Evolutionary conservation across 2,329 filamentous ascomycete genomes (phyloP).

Genomic region (Trichoderma gracile): DNA sequence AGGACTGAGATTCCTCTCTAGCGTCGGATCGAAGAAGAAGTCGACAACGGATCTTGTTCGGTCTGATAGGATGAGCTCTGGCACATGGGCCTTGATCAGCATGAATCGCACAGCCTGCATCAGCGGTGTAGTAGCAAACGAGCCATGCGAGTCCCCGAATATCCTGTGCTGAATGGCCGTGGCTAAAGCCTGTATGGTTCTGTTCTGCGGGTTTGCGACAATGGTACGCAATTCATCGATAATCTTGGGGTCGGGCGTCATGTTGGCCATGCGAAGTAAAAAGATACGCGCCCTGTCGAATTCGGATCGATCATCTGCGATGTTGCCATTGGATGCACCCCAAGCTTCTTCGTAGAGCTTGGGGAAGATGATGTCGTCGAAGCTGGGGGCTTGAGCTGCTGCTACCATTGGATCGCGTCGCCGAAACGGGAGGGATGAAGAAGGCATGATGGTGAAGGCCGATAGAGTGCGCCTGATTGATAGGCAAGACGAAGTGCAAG

Average conservation of each 20-base stretch:
- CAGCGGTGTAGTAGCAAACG: slow-evolving; percentile 36
- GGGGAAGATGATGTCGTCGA: slow-evolving; percentile 38
- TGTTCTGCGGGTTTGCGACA: slow-evolving; percentile 32
- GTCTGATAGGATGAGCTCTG: slow-evolving; percentile 32
- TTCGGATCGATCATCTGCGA: slow-evolving; percentile 32
- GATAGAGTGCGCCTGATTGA: neutral
- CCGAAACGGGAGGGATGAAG: slow-evolving; percentile 20
- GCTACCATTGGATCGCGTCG: slow-evolving; percentile 20
- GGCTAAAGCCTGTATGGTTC: slow-evolving; percentile 35
- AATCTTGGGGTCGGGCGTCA: slow-evolving; percentile 32
- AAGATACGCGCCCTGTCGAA: slow-evolving; percentile 39
- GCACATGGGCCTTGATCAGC: slow-evolving; percentile 36
- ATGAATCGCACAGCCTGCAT: slow-evolving; percentile 41
- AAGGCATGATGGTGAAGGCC: slow-evolving; percentile 7
- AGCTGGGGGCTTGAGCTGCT: slow-evolving; percentile 5
- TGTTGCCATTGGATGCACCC: slow-evolving; percentile 29
- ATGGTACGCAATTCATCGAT: slow-evolving; percentile 34
- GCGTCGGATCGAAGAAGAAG: slow-evolving; percentile 41
- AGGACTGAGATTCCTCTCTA: slow-evolving; percentile 34
- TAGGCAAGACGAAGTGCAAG: neutral
- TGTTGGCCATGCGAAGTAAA: slow-evolving; percentile 35
- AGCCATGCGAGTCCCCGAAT: slow-evolving; percentile 35
- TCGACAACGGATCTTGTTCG: slow-evolving; percentile 35
- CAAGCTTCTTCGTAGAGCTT: slow-evolving; percentile 39
- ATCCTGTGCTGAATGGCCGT: slow-evolving; percentile 34